phyloP scores from a whole-genome alignment of 2,329 filamentous ascomycete species.

The Pseudogymnoascus sp. region DNA sequence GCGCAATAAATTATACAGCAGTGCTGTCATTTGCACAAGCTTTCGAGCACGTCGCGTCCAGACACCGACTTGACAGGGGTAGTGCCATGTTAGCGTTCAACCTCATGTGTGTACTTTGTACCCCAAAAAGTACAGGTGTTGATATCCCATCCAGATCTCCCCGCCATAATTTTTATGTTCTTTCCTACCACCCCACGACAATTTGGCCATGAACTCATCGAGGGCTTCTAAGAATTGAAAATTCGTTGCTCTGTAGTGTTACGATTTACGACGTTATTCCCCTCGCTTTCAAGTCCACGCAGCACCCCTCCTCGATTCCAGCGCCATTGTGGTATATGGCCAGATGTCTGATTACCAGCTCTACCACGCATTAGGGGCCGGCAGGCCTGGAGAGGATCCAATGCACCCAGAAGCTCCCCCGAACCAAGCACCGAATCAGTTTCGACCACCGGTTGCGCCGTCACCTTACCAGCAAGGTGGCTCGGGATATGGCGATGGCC shows the following conservation, averaged over 20 bases:
- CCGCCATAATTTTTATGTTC: conserved; percentile 2
- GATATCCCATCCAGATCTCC: conserved; percentile 7
- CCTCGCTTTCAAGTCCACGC: not conserved
- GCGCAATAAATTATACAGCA: conserved; percentile 4
- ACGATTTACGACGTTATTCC: conserved; percentile 2
- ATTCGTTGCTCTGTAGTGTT: not conserved
- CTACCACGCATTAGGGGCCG: conserved; percentile 50
- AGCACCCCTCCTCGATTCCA: not conserved
- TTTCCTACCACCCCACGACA: not conserved
- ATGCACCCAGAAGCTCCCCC: conserved; percentile 43
- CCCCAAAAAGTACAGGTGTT: conserved; percentile 7
- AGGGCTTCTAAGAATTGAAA: not conserved
- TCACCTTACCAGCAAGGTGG: conserved; percentile 38
- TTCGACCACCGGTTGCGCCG: conserved; percentile 45
- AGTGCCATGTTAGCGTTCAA: conserved; percentile 3
- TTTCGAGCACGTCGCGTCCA: not conserved
- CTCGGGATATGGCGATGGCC: conserved; percentile 14
- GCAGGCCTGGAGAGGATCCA: conserved; percentile 46
- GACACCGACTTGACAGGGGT: not conserved
- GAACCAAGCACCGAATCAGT: conserved; percentile 46
- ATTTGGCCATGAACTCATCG: not conserved
- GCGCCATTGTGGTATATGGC: conserved; percentile 9
- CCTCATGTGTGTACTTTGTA: conserved; percentile 5
- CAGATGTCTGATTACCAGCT: conserved; percentile 48
- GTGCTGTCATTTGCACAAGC: conserved; percentile 7